Conservation (phyloP, 345 rosid genomes). For the Eucalyptus rudis region DNA sequence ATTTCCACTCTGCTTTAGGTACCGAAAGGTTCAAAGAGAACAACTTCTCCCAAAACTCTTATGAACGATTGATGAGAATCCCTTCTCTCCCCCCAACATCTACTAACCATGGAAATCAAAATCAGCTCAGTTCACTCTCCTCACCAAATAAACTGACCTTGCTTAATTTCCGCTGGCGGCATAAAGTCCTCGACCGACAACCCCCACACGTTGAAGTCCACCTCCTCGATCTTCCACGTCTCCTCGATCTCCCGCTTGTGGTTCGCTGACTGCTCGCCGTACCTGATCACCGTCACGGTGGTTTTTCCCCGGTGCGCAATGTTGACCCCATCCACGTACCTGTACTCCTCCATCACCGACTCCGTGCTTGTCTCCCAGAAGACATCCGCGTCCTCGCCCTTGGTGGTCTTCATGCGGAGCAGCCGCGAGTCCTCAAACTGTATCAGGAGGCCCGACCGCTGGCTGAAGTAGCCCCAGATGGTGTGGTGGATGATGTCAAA, state of each 20-base stretch:
- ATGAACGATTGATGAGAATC: background rate
- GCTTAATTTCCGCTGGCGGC: constrained; percentile 36
- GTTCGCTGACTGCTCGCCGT: constrained; percentile 77
- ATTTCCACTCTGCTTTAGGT: background rate
- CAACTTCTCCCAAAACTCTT: background rate
- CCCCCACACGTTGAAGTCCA: constrained; percentile 73
- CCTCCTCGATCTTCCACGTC: constrained; percentile 77
- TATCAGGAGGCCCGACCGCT: constrained; percentile 66
- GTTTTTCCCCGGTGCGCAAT: constrained; percentile 74
- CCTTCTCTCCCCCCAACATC: background rate
- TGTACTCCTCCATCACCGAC: constrained; percentile 73
- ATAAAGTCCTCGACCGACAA: constrained; percentile 40
- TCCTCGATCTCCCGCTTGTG: constrained; percentile 78
- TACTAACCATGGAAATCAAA: background rate
- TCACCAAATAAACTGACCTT: background rate
- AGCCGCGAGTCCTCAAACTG: constrained; percentile 84
- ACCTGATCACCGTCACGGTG: constrained; percentile 51
- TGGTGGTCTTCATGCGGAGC: constrained; percentile 34
- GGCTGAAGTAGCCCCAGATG: constrained; percentile 92
- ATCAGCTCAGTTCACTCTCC: background rate
- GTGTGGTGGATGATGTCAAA: constrained; percentile 83
- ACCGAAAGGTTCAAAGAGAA: background rate
- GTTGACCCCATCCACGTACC: constrained; percentile 54
- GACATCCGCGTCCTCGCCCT: constrained; percentile 43
- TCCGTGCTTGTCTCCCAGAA: constrained; percentile 93